These are phyloP conservation scores for Albugo candida DNA, from an alignment of 352 stramenopile species.

Conservation along the genomic window DNA sequence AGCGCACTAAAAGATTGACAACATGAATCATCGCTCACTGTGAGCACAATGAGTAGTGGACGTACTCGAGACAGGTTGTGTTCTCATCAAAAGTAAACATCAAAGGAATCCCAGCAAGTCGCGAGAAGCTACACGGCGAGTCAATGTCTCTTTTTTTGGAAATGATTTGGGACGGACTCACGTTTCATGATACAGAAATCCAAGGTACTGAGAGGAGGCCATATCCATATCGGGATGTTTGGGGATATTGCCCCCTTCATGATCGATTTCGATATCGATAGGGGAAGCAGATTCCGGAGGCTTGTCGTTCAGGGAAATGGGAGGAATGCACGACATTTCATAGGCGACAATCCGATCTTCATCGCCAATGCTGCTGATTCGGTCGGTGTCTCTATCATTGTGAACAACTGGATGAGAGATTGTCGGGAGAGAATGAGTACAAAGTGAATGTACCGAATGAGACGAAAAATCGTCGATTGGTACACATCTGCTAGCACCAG, in stretches of 20 bases:
- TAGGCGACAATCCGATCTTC: slow-evolving; percentile 64
- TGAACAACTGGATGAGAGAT: not conserved
- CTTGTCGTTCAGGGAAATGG: not conserved
- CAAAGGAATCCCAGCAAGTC: slow-evolving; percentile 36
- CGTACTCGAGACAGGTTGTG: slow-evolving; percentile 38
- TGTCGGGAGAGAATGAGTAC: not conserved
- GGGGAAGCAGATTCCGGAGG: slow-evolving; percentile 8
- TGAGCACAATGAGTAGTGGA: not conserved
- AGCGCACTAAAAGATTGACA: slow-evolving; percentile 15
- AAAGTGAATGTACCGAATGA: slow-evolving; percentile 19
- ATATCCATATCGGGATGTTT: too few species aligned
- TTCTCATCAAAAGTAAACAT: slow-evolving; percentile 37
- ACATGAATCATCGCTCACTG: not conserved
- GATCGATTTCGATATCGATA: too few species aligned
- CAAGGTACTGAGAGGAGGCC: slow-evolving; percentile 10
- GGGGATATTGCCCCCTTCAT: too few species aligned
- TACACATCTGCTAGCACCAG: slow-evolving; percentile 52
- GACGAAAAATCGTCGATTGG: slow-evolving; percentile 54
- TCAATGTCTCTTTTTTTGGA: too few species aligned
- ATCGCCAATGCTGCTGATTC: slow-evolving; percentile 31
- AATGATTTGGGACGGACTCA: slow-evolving; percentile 6
- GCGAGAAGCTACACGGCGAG: slow-evolving; percentile 1
- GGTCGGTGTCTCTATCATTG: slow-evolving; percentile 26
- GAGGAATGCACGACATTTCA: slow-evolving; percentile 15
- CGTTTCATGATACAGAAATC: slow-evolving; percentile 55